Conservation (phyloP, 371 early-diverging fungal species). For the Lichtheimia corymbifera region DNA sequence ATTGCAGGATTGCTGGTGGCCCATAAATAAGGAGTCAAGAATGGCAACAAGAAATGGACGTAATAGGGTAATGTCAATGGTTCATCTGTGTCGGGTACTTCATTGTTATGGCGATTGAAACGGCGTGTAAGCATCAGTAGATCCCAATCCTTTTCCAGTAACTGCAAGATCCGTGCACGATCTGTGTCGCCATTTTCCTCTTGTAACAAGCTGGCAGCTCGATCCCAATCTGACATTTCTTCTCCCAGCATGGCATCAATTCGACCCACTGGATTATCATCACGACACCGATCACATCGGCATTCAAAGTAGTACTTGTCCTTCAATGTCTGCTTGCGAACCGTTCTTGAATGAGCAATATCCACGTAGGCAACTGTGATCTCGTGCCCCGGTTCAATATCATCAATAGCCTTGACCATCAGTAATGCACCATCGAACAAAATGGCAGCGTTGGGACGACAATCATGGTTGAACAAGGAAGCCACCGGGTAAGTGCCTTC, state of each 20-base stretch:
- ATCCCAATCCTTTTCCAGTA: conserved; percentile 33
- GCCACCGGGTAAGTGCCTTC: conserved; percentile 81
- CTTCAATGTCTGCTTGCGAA: conserved; percentile 54
- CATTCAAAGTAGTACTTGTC: conserved; percentile 81
- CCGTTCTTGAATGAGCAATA: conserved; percentile 56
- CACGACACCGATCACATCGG: conserved; percentile 66
- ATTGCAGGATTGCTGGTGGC: conserved; percentile 24
- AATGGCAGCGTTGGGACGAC: conserved; percentile 78
- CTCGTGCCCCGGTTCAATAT: conserved; percentile 69
- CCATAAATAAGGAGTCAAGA: conserved; percentile 37
- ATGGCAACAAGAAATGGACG: conserved; percentile 30
- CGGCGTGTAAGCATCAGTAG: conserved; percentile 25
- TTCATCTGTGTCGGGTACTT: conserved; percentile 17
- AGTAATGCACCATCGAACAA: conserved; percentile 56
- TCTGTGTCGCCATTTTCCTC: not conserved
- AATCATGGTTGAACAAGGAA: conserved; percentile 86
- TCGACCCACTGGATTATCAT: conserved; percentile 24
- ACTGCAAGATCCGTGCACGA: conserved; percentile 14
- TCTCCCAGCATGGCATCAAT: conserved; percentile 41
- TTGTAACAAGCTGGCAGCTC: conserved; percentile 25
- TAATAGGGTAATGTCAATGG: conserved; percentile 27
- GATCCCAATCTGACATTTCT: conserved; percentile 39
- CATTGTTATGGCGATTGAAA: conserved; percentile 32
- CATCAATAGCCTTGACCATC: conserved; percentile 63
- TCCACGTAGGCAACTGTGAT: conserved; percentile 82